Percentiles rank a stretch among this genome's conserved stretches.
Evolutionary conservation across 1,284 basidiomycete species (phyloP).

Genomic region (Cryptococcus sp.): DNA sequence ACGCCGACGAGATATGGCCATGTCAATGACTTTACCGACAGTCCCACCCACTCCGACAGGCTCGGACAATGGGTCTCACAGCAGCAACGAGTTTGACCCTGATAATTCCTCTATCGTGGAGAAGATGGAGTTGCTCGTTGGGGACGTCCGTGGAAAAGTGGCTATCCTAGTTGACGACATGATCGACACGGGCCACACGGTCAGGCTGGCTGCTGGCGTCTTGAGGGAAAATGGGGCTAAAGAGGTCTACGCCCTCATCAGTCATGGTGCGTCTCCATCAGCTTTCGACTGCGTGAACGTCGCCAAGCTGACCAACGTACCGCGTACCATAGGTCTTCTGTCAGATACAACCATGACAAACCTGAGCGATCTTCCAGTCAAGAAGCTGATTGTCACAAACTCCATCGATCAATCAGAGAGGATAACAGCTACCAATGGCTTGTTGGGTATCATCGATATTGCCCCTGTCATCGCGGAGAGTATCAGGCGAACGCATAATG

Average conservation of each 20-base stretch:
- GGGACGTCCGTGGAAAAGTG: conserved; percentile 91
- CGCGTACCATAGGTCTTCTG: conserved; percentile 65
- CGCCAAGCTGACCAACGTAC: not conserved
- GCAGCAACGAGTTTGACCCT: conserved; percentile 34
- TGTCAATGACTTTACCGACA: conserved; percentile 37
- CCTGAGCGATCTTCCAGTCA: conserved; percentile 76
- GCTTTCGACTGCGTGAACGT: not conserved
- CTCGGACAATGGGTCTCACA: conserved; percentile 40
- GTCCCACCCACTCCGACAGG: conserved; percentile 51
- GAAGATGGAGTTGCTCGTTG: conserved; percentile 91
- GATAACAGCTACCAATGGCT: conserved; percentile 49
- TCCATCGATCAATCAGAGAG: conserved; percentile 69
- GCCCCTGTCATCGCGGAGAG: conserved; percentile 90
- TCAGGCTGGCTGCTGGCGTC: conserved; percentile 80
- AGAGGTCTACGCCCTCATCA: conserved; percentile 84
- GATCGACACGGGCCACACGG: conserved; percentile 92
- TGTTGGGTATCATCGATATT: conserved; percentile 71
- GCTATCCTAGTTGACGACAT: conserved; percentile 97
- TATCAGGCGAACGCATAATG: conserved; percentile 95
- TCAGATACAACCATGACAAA: conserved; percentile 79
- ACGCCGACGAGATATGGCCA: conserved; percentile 60
- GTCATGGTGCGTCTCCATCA: conserved; percentile 68
- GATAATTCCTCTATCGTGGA: conserved; percentile 55
- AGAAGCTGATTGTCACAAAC: conserved; percentile 85
- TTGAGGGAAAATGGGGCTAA: conserved; percentile 85